Evolutionary conservation across 2,329 filamentous ascomycete species (phyloP).

Genomic region (Triangularia verruculosa): DNA sequence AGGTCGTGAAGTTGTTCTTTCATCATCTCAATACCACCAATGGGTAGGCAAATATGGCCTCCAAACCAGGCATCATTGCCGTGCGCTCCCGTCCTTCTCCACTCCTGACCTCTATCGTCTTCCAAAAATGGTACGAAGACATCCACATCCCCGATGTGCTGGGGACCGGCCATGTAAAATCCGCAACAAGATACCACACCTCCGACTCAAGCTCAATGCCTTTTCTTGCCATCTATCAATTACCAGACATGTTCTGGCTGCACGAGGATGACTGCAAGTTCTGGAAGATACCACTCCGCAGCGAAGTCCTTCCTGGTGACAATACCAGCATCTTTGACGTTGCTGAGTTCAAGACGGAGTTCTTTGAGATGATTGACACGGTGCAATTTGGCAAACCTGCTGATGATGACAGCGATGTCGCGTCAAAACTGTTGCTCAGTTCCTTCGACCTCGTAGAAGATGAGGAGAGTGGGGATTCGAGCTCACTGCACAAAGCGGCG

Average conservation of each 20-base stretch:
- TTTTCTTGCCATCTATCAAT: constrained; percentile 19
- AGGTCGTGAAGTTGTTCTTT: not conserved
- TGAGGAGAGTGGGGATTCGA: not conserved
- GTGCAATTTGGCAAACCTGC: not conserved
- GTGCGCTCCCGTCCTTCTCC: constrained; percentile 16
- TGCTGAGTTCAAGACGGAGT: constrained; percentile 18
- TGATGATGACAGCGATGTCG: not conserved
- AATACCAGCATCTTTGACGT: constrained; percentile 16
- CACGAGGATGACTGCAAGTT: constrained; percentile 4
- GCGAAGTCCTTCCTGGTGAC: constrained; percentile 15
- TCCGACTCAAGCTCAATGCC: constrained; percentile 1
- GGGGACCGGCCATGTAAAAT: constrained; percentile 6
- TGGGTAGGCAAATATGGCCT: constrained; percentile 4
- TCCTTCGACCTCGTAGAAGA: not conserved
- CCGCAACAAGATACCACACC: constrained; percentile 11
- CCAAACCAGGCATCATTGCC: constrained; percentile 12
- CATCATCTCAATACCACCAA: too few relatives aligned
- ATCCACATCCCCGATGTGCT: constrained; percentile 23
- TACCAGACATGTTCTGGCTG: constrained; percentile 18
- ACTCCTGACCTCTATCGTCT: constrained; percentile 7
- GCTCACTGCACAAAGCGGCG: not conserved
- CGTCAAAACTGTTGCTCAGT: not conserved
- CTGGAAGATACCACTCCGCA: constrained; percentile 14
- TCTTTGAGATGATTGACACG: constrained; percentile 11
- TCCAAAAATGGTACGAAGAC: constrained; percentile 21